Conservation (phyloP, 2,329 filamentous ascomycete species). For the Cordyceps fumosorosea region DNA sequence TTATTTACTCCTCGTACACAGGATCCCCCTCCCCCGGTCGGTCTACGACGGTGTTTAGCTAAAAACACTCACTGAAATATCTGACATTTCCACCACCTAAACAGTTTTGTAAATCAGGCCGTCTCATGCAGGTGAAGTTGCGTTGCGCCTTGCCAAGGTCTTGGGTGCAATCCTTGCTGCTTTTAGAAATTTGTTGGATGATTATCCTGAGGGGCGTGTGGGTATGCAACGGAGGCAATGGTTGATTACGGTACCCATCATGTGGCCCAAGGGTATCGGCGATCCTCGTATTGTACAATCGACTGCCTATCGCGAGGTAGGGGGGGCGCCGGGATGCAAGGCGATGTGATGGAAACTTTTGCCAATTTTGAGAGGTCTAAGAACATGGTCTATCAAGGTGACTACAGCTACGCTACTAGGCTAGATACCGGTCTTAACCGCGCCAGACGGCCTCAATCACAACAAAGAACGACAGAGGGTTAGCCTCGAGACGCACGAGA, state of each 20-base stretch:
- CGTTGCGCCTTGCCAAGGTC: neutral
- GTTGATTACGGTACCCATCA: neutral
- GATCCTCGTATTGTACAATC: neutral
- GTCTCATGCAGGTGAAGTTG: neutral
- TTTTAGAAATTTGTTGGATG: neutral
- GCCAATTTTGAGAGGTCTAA: neutral
- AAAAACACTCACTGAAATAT: neutral
- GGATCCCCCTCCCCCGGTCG: neutral
- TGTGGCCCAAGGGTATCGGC: neutral
- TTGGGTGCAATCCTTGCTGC: neutral
- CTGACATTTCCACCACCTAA: neutral
- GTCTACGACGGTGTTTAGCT: constrained; percentile 2
- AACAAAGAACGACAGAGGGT: constrained; percentile 30
- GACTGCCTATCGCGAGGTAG: neutral
- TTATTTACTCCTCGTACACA: too few species aligned
- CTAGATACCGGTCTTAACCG: constrained; percentile 12
- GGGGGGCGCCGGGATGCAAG: neutral
- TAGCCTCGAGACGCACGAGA: constrained; percentile 29
- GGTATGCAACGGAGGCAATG: neutral
- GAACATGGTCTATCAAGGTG: neutral
- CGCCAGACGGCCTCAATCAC: constrained; percentile 33
- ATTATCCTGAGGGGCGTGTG: neutral
- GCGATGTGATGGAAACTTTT: neutral
- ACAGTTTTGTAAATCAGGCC: neutral
- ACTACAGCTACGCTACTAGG: neutral